Conservation (phyloP, 1,139 yeast species). For the Kodamaea arcana region DNA sequence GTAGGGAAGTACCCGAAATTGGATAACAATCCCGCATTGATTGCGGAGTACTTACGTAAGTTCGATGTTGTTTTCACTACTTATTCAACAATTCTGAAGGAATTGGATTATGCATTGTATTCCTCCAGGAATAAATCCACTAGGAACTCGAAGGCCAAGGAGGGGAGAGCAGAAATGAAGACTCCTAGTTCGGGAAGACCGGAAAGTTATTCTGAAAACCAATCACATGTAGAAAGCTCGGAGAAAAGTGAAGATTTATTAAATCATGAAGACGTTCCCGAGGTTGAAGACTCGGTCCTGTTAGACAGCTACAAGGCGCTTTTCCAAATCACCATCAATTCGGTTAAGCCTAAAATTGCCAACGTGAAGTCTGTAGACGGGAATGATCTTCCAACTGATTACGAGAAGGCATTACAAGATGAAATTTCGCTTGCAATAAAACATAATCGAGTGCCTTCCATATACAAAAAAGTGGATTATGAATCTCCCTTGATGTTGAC, state of each 20-base stretch:
- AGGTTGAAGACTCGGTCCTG: slow-evolving; percentile 3
- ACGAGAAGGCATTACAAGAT: slow-evolving; percentile 34
- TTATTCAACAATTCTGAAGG: slow-evolving; percentile 64
- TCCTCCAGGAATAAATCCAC: slow-evolving; percentile 57
- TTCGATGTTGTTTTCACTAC: slow-evolving; percentile 84
- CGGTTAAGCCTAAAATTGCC: slow-evolving; percentile 28
- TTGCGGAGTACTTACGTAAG: slow-evolving; percentile 45
- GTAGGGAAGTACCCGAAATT: slow-evolving; percentile 44
- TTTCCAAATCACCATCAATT: slow-evolving; percentile 26
- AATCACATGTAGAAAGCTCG: no score
- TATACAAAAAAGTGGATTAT: slow-evolving; percentile 40
- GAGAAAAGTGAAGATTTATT: not conserved
- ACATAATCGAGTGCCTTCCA: slow-evolving; percentile 27
- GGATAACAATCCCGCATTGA: slow-evolving; percentile 36
- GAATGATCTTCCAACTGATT: slow-evolving; percentile 26
- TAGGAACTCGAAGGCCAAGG: slow-evolving; percentile 26
- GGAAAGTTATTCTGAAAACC: slow-evolving; percentile 6
- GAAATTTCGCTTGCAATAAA: slow-evolving; percentile 31
- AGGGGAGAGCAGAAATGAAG: slow-evolving; percentile 10
- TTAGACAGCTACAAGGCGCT: slow-evolving; percentile 24
- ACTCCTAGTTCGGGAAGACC: no score
- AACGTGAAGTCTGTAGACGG: slow-evolving; percentile 16
- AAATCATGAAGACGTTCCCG: slow-evolving; percentile 2
- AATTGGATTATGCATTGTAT: slow-evolving; percentile 77
- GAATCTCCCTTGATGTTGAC: slow-evolving; percentile 78